Evolutionary conservation across 202 grass and related monocot genomes (phyloP), one percentile per base, ranked within the genome.

Genomic region (Schoenoplectus tabernaemontani): DNA sequence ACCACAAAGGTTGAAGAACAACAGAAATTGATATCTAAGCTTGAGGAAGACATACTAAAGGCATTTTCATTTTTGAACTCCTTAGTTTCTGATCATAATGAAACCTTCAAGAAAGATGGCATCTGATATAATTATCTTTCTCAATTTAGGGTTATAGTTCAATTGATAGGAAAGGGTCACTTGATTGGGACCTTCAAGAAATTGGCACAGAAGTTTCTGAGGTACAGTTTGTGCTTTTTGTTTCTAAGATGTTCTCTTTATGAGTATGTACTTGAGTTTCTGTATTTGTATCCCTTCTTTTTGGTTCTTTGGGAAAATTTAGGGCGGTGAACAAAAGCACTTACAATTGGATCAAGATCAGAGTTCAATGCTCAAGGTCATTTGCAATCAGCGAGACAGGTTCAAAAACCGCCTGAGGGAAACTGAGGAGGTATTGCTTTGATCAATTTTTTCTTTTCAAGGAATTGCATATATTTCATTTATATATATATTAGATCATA

Each of bases 111-210:
- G 9, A 64, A 57, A 20, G 71, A 36, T 10, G 36, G 28, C 78
- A 10, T 28, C 9, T 82, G 43, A 30, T 15, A 42, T 82, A 42
- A 57, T 79, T 38, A 4, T 38, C 34, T 78, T 81, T 70, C 76
- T 48, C 65, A 43, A n/a, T 13, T 36, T 87, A 99, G 96, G 96
- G 96, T 38, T 99, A 89, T 62, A 91, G 68, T 82, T 96, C 96
- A 83, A 88, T 81, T 69, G 96, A 99, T 66, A 67, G 86, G 79
- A 99, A 83, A 87, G 81, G 71, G 28, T 96, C 87, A 34, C 87
- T 93, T 84, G 96, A 93, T 79, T 99, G 96, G 96, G 96, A 99
- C 86, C 88, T 99, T 88, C 96, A 96, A 80, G 96, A 99, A 84
- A 89, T 96, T 7, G 85, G 92, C 61, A 66, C 88, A 87, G 96